A percentile compares a stretch with the other conserved stretches of the same genome.
These are phyloP conservation scores for Tillandsia leiboldiana DNA, from an alignment of 176 grass and related monocot species.

Conservation along the genomic window DNA sequence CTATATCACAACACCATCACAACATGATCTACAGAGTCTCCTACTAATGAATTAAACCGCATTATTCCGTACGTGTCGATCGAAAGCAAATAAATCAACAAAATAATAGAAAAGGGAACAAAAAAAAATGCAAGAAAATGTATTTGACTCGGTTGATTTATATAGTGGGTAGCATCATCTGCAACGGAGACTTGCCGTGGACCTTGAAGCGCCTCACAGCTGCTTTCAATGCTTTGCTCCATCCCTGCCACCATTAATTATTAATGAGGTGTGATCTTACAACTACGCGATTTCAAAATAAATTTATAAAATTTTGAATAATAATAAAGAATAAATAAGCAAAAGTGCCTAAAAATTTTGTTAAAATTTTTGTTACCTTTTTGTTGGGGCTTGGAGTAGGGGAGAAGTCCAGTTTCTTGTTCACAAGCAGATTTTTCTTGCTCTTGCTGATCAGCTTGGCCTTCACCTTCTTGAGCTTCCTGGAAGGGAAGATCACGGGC, in stretches of 20 bases:
- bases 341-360: background rate
- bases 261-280: no score
- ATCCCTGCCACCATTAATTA: slow-evolving; percentile 21
- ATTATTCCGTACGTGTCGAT: no score
- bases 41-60: no score
- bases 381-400: slow-evolving; percentile 1
- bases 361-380: background rate
- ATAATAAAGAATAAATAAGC: no score
- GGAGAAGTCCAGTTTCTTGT: slow-evolving; percentile 10
- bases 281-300: no score
- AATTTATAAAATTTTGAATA: no score
- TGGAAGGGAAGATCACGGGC: background rate
- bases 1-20: no score
- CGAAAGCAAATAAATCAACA: no score
- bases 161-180: slow-evolving; percentile 37
- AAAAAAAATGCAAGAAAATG: no score
- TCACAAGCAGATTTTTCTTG: background rate
- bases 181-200: slow-evolving; percentile 35
- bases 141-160: background rate
- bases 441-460: slow-evolving; percentile 6
- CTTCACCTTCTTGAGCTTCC: background rate
- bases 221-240: slow-evolving; percentile 44
- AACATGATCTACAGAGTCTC: no score
- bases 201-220: slow-evolving; percentile 58
- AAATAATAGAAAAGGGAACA: no score